Percentiles rank a stretch among this genome's conserved stretches.
Conservation (phyloP, 495 filamentous ascomycete genomes). For the Aspergillus nidulans region DNA sequence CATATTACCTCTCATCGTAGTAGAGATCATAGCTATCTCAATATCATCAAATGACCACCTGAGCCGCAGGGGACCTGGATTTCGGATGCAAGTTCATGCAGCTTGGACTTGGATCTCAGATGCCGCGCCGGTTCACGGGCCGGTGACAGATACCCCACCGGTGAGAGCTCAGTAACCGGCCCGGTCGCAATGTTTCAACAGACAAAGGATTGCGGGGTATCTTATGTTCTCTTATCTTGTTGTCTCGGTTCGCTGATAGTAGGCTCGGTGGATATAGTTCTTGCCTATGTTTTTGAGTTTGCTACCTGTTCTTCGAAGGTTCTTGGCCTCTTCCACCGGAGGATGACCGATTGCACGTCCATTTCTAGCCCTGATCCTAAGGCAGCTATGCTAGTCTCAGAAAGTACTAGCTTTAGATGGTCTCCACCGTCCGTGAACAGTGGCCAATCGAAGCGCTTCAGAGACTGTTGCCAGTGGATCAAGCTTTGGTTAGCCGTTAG, state of each 20-base stretch:
- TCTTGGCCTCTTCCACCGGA: not conserved
- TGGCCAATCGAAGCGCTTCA: not conserved
- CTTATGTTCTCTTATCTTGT: not conserved
- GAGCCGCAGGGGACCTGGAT: too few species aligned
- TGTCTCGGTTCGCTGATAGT: too few species aligned
- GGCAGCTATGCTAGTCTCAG: not conserved
- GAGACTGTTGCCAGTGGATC: not conserved
- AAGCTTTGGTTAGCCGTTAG: slow-evolving; percentile 1
- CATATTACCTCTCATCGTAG: too few species aligned
- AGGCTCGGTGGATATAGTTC: too few species aligned
- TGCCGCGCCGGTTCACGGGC: slow-evolving; percentile 17
- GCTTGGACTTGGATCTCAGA: not conserved
- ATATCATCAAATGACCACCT: too few species aligned
- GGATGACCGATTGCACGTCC: not conserved
- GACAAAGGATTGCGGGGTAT: not conserved
- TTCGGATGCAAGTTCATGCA: too few species aligned
- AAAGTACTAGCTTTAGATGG: not conserved
- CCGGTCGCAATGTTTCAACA: slow-evolving; percentile 8
- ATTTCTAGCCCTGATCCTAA: not conserved
- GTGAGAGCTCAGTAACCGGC: slow-evolving; percentile 16
- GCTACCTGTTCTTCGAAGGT: too few species aligned
- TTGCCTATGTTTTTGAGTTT: too few species aligned
- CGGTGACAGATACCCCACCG: slow-evolving; percentile 16
- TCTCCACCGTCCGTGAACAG: not conserved
- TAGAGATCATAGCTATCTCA: too few species aligned